phyloP scores from a whole-genome alignment of 805 yeast genomes.

The Metschnikowia santaceciliae region DNA sequence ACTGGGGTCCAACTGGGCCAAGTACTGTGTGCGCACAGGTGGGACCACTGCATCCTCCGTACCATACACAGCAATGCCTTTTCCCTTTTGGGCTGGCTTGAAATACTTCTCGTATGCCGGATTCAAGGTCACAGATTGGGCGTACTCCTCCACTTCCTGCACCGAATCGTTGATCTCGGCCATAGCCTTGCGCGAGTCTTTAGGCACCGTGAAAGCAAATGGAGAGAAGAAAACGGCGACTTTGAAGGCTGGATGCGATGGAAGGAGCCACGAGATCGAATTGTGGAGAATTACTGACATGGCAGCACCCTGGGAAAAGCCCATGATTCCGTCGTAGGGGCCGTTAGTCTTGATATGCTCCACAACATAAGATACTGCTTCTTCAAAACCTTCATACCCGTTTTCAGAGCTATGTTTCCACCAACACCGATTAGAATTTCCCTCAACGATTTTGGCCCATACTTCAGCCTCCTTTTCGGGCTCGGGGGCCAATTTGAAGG shows the following conservation, averaged over 20 bases:
- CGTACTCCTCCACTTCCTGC: slow-evolving; percentile 23
- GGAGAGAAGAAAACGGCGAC: slow-evolving; percentile 32
- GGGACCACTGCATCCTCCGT: slow-evolving; percentile 32
- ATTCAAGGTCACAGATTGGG: slow-evolving; percentile 17
- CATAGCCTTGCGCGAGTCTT: slow-evolving; percentile 13
- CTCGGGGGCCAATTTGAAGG: slow-evolving; percentile 25
- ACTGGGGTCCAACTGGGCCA: slow-evolving; percentile 20
- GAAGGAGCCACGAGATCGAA: slow-evolving; percentile 19
- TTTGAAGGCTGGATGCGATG: slow-evolving; percentile 24
- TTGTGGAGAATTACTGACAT: slow-evolving; percentile 31
- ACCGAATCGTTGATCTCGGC: slow-evolving; percentile 17
- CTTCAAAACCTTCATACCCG: slow-evolving; percentile 27
- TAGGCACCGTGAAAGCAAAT: slow-evolving; percentile 32
- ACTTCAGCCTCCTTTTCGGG: slow-evolving; percentile 25
- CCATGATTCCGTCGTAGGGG: slow-evolving; percentile 41
- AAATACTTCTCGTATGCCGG: slow-evolving; percentile 21
- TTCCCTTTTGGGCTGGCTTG: slow-evolving; percentile 19
- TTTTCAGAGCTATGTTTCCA: slow-evolving; percentile 22
- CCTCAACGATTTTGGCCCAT: slow-evolving; percentile 30
- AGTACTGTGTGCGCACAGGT: slow-evolving; percentile 24
- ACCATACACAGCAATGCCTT: slow-evolving; percentile 29
- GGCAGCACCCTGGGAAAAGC: slow-evolving; percentile 43
- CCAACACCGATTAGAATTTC: slow-evolving; percentile 35
- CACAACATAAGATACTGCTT: slow-evolving; percentile 23
- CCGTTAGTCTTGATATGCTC: slow-evolving; percentile 32